phyloP scores from a whole-genome alignment of 257 asterid genomes.

The Cordia subcordata region DNA sequence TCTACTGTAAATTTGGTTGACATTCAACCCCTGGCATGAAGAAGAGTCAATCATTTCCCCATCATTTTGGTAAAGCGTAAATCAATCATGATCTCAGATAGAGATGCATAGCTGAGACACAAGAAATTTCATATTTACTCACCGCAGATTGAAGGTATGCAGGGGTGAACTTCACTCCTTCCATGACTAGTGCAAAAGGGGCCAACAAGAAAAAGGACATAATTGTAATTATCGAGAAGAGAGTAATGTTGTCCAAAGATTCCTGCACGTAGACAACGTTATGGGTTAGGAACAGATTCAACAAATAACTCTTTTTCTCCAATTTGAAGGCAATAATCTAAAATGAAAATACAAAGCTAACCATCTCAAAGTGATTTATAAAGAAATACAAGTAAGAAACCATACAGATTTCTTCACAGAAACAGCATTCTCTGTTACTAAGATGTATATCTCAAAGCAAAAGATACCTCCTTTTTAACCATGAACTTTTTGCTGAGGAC shows the following conservation, averaged over 20 bases:
- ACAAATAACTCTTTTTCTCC: no score
- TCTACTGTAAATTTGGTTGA: constrained; percentile 50
- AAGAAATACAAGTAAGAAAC: no score
- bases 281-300: constrained; percentile 19
- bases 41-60: neutral
- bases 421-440: constrained; percentile 3
- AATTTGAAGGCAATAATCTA: no score
- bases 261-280: constrained; percentile 25
- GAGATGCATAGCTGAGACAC: constrained; percentile 2
- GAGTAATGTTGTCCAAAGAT: constrained; percentile 49
- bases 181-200: constrained; percentile 38
- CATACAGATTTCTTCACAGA: no score
- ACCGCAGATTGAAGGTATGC: constrained; percentile 67
- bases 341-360: no score
- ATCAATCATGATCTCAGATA: neutral
- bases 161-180: constrained; percentile 66
- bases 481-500: constrained; percentile 93
- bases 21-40: constrained; percentile 54
- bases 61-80: neutral
- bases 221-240: constrained; percentile 47
- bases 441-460: neutral
- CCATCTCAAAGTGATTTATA: no score
- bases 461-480: constrained; percentile 85
- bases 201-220: constrained; percentile 50
- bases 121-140: constrained; percentile 22